Base-by-base conservation (phyloP, 164 flowering plant genomes). In the Paratinospora sagittata region DNA sequence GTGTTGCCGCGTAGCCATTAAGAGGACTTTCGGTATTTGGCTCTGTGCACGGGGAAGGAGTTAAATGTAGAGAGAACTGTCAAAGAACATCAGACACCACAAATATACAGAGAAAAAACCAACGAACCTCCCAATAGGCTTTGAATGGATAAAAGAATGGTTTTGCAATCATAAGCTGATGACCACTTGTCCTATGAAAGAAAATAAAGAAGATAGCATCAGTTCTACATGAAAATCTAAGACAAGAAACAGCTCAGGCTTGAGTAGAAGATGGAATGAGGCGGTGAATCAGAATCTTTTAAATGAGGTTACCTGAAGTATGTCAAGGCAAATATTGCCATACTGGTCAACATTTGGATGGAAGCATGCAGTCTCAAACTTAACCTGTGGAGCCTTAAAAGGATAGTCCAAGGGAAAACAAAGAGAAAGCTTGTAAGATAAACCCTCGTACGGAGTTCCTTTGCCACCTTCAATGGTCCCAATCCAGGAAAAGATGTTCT, bases 241-340 rank as follows among this genome's bases (percentile, higher is more conserved):
- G 8, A n/a, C 21, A n/a, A 21, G 24, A 6, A 55, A 55, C 61
- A 19, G 1, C 24, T 55, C 26, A 7, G 23, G 23, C n/a, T 8
- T 6, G 9, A 55, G 5, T 19, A 23, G 24, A 55, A 8, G 8
- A 55, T 43, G 47, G 0, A 30, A 62, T 11, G 68, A 49, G n/a
- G 27, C 27, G 27, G n/a, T 64, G 13, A 21, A n/a, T n/a, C n/a
- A n/a, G n/a, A n/a, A n/a, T n/a, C n/a, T n/a, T n/a, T n/a, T n/a
- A n/a, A 36, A 27, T 23, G 43, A 70, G 61, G 21, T 24, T 84
- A 89, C 93, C 93, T 87, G 91, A 73, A 89, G 89, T 57, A 89
- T 86, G 78, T 89, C 94, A 5, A 89, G 85, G 74, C 91, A 89
- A 41, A 89, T 89, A 73, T 88, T 89, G 70, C 94, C 94, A 79